Evolutionary conservation across 495 filamentous ascomycete species (phyloP).

Genomic region (Letharia columbiana): DNA sequence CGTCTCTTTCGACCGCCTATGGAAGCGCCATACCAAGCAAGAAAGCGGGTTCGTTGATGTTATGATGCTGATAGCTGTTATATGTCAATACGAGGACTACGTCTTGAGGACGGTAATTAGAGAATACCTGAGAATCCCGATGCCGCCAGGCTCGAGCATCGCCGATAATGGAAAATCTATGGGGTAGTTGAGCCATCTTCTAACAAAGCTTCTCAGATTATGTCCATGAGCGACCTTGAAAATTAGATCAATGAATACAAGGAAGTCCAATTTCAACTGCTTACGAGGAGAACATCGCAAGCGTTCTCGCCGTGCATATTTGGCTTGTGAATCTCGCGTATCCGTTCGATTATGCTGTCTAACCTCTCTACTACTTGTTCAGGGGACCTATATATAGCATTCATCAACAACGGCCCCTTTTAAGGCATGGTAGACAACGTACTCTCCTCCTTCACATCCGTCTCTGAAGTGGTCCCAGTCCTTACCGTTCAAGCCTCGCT

Average conservation of each 20-base stretch:
- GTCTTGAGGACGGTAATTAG: background rate
- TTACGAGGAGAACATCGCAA: conserved; percentile 39
- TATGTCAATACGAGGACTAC: background rate
- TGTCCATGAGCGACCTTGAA: conserved; percentile 60
- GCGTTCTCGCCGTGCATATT: conserved; percentile 42
- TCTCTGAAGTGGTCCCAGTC: conserved; percentile 75
- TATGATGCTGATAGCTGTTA: conserved; percentile 33
- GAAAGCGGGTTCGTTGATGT: conserved; percentile 33
- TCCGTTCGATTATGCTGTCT: conserved; percentile 59
- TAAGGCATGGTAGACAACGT: conserved; percentile 16
- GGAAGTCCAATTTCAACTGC: background rate
- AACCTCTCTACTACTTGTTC: conserved; percentile 53
- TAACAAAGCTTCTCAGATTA: conserved; percentile 67
- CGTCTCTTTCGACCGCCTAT: background rate
- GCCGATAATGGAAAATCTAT: conserved; percentile 56
- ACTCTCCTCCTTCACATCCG: conserved; percentile 56
- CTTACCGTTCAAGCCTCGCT: conserved; percentile 44
- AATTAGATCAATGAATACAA: background rate
- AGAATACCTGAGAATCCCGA: conserved; percentile 54
- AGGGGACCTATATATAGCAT: conserved; percentile 27
- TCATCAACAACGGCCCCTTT: background rate
- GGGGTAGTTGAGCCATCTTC: conserved; percentile 63
- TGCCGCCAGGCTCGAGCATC: conserved; percentile 67
- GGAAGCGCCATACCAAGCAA: conserved; percentile 34
- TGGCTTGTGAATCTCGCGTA: conserved; percentile 44